Evolutionary conservation across 345 rosid genomes (phyloP).

Genomic region (Carallia brachiata): DNA sequence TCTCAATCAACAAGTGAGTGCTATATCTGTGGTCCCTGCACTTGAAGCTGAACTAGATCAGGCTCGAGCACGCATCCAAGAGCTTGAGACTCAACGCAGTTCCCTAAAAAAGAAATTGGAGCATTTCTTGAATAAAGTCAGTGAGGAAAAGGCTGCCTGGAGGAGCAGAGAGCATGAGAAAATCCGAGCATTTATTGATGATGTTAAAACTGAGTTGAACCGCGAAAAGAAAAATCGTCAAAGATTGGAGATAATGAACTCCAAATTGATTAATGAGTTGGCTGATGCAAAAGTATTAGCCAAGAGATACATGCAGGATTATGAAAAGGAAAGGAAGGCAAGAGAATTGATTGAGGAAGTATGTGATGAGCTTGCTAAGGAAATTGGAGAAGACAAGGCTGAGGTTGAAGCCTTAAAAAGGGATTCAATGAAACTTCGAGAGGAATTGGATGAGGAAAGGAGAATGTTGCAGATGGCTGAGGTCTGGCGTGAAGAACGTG

Average conservation of each 20-base stretch:
- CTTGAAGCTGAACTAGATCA: conserved; percentile 65
- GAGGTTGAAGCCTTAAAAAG: conserved; percentile 70
- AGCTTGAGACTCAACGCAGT: conserved; percentile 66
- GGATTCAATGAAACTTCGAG: conserved; percentile 60
- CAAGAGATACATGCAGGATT: conserved; percentile 58
- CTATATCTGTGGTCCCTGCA: conserved; percentile 57
- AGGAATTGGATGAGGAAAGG: conserved; percentile 81
- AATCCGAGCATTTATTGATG: conserved; percentile 68
- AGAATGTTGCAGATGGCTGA: conserved; percentile 96
- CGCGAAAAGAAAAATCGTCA: conserved; percentile 70
- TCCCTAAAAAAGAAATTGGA: conserved; percentile 79
- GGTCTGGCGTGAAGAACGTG: conserved; percentile 98
- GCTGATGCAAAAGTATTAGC: conserved; percentile 64
- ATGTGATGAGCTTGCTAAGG: conserved; percentile 85
- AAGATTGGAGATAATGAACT: conserved; percentile 62
- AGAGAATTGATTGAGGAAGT: conserved; percentile 80
- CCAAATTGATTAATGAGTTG: conserved; percentile 72
- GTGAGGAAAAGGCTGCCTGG: conserved; percentile 82
- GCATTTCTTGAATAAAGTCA: conserved; percentile 76
- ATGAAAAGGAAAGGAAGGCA: conserved; percentile 70
- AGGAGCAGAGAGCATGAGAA: conserved; percentile 83
- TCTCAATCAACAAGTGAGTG: conserved; percentile 55
- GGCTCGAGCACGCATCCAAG: conserved; percentile 53
- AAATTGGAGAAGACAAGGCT: conserved; percentile 75
- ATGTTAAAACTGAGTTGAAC: conserved; percentile 58